Base-by-base conservation (phyloP, 257 asterid species). In the Fraxinus pennsylvanica region DNA sequence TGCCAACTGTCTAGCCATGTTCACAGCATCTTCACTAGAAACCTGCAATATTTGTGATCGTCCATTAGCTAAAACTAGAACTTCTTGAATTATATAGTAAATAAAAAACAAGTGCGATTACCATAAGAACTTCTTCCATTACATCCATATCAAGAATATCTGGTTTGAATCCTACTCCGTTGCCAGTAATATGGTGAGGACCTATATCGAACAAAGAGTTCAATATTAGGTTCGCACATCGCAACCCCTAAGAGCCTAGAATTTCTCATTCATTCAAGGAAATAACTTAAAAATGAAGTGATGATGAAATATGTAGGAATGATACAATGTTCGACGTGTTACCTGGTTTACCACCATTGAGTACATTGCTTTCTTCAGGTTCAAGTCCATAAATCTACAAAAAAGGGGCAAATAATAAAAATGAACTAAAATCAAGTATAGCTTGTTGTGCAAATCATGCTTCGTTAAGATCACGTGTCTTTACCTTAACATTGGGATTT, bases 331-430 rank as follows among this genome's bases (percentile, higher is more conserved):
- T 43, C 17, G 63, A 63, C 69, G 19, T n/a, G 35, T 5, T 74
- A 88, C 99, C 99, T 90, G 99, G 97, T 86, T 93, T 96, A 76
- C 99, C 99, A 15, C 99, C 99, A 35, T 96, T 96, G 6, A 96
- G 85, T 77, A 96, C 35, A 74, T 89, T 88, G 93, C 99, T 96
- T 79, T 96, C 99, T 19, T 87, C 86, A 2, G 99, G 99, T 86
- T 96, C 99, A 6, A 96, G 85, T 65, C 99, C 99, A 66, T 92
- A 96, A 65, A 96, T 96, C 99, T 95, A 68, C 50, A 66, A n/a
- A 1, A 76, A 6, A 72, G 29, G 14, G 54, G 29, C 5, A 43
- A 71, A 33, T 54, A 59, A 7, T 19, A n/a, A 29, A 32, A 66
- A 39, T 50, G 39, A 43, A 65, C 52, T 45, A 74, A 78, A 10